Evolutionary conservation across 768 basidiomycete species (phyloP), one percentile per base, ranked within the genome.

Genomic region (Porpolomopsis calyptriformis): DNA sequence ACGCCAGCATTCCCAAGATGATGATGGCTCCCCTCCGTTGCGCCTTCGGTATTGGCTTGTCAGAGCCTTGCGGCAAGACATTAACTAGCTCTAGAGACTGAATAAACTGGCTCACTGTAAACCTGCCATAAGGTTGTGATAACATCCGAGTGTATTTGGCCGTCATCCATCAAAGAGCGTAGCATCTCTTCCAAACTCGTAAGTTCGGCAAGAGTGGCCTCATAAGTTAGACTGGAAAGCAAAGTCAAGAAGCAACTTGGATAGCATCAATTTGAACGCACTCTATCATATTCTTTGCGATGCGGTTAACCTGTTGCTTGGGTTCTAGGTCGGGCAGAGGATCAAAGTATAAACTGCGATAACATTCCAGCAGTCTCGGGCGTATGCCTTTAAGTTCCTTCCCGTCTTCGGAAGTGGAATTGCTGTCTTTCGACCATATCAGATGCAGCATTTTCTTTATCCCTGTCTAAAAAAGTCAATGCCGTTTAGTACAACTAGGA

Each of bases 251-350:
- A 46, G 4, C 9, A 31, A 14, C 9, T 33, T 23, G 19, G 14
- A 34, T 3, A 14, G 43, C 45, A 16, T 16, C n/a, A 7, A 27
- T 16, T 40, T 20, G 45, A 45, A 64, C 80, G 25, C 46, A 96
- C 96, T 96, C 88, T 39, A 99, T 88, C 78, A 99, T 86, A 59
- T 98, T 96, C 69, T 90, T 93, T 4, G 94, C 78, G 35, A 99
- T 96, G 11, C 92, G 72, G 54, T 82, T 93, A 48, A 96, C 77
- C 60, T 96, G 88, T 39, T 81, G 81, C 62, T 92, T 91, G 1
- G 86, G 74, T 9, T 82, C 74, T 53, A 86, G 65, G 59, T 78
- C 83, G 0, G 77, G 70, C 2, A 89, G 55, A 2, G 84, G 76
- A 46, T 97, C 90, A 55, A 98, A 96, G 66, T 94, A 99, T 43